Conservation (phyloP, 2,329 filamentous ascomycete species). For the Trichoderma sp. region DNA sequence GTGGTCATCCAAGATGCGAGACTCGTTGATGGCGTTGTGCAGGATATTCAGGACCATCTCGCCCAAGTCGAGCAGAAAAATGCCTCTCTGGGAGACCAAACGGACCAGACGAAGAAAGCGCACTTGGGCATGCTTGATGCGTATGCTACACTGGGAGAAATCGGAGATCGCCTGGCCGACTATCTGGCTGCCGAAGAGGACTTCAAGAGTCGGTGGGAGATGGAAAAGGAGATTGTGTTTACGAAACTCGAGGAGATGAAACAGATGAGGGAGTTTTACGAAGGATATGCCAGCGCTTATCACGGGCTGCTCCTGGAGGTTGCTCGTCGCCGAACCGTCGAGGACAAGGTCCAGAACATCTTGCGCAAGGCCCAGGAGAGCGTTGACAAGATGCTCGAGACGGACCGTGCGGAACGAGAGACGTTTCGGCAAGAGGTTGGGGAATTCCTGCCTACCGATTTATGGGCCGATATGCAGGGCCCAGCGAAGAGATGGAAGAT, state of each 20-base stretch:
- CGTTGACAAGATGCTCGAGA: constrained; percentile 72
- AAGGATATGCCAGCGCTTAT: constrained; percentile 82
- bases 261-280: constrained; percentile 78
- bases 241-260: constrained; percentile 74
- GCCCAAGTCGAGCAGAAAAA: constrained; percentile 75
- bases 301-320: constrained; percentile 83
- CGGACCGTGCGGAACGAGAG: constrained; percentile 73
- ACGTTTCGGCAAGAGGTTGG: constrained; percentile 80
- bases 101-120: constrained; percentile 50
- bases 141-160: constrained; percentile 65
- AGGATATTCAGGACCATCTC: constrained; percentile 73
- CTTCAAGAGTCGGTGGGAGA: constrained; percentile 69
- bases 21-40: constrained; percentile 66
- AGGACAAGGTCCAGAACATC: constrained; percentile 72
- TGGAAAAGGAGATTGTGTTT: constrained; percentile 70
- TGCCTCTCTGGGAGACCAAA: constrained; percentile 62
- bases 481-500: constrained; percentile 57
- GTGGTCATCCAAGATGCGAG: constrained; percentile 73
- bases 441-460: constrained; percentile 81
- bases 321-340: constrained; percentile 69
- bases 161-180: constrained; percentile 64
- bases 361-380: constrained; percentile 76
- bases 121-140: constrained; percentile 63
- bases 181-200: constrained; percentile 66
- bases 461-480: constrained; percentile 77